Base-by-base conservation (phyloP, 139 green algal genomes). In the Ulvella scutata region DNA sequence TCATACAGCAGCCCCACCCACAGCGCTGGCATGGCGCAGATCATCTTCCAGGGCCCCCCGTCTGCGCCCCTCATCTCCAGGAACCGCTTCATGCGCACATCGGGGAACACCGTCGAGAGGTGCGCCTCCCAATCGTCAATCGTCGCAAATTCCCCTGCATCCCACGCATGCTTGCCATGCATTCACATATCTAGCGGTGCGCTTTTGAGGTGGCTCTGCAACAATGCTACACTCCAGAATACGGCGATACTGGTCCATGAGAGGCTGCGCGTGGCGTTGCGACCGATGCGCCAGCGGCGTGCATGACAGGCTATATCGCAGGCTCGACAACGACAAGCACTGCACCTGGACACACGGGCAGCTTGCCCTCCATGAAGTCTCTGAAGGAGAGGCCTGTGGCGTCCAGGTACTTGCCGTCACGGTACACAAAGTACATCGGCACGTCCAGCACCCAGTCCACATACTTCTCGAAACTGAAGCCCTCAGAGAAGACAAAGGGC, bases 381-480 rank as follows among this genome's bases (percentile, higher is more conserved):
- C 87, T 79, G 83, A 91, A 97, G 31, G 81, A 87, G 81, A 88
- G 77, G 0, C 92, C 91, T 23, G 91, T 85, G 3, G 85, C 88
- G 74, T 98, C 85, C 61, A 94, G 61, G 85, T 98, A 98, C 36
- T 82, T 76, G 4, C 92, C 91, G n/a, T 96, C 81, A 38, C 95
- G 86, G 86, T 98, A 98, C 72, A 96, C 87, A 81, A 98, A 98
- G 88, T 98, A 98, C 93, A 98, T 98, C 23, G 94, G 93, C 36
- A 98, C 94, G 72, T 94, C 84, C 82, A 99, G 87, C 20, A 88
- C 90, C 76, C 97, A 98, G 4, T 99, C 94, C 28, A 92, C 88
- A 72, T 99, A 99, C 6, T 74, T 82, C 78, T 93, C 91, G 82
- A 98, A 98, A 7, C 86, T 85, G 77, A 98, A 97, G 62, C 83